Evolutionary conservation across 2,329 filamentous ascomycete species (phyloP).

Genomic region (Monilinia fructicola): DNA sequence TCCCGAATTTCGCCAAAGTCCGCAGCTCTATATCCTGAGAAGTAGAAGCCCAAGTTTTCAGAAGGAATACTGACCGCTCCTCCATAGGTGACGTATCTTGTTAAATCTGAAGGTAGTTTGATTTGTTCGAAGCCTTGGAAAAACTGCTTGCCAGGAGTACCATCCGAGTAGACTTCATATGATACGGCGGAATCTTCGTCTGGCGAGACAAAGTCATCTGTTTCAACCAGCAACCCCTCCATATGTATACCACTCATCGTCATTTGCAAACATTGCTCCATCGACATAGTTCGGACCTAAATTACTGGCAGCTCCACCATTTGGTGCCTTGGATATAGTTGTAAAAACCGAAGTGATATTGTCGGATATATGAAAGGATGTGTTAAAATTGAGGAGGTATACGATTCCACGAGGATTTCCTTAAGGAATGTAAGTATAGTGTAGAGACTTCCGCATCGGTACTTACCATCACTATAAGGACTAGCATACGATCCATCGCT

Average conservation of each 20-base stretch:
- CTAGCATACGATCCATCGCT: conserved; percentile 45
- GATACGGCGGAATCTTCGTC: conserved; percentile 46
- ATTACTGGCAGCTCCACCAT: conserved; percentile 50
- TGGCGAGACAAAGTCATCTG: conserved; percentile 44
- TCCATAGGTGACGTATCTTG: conserved; percentile 63
- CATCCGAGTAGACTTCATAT: conserved; percentile 57
- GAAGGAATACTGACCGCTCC: conserved; percentile 64
- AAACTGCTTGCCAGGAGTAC: conserved; percentile 41
- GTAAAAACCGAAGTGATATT: conserved; percentile 56
- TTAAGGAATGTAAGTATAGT: conserved; percentile 37
- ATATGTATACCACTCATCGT: conserved; percentile 62
- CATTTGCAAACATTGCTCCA: conserved; percentile 64
- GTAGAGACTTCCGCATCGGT: not conserved
- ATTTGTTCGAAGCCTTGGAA: not conserved
- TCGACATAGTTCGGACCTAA: conserved; percentile 58
- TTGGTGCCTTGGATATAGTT: conserved; percentile 49
- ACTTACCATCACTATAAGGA: conserved; percentile 45
- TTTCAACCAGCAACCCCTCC: conserved; percentile 55
- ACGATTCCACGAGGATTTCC: conserved; percentile 54
- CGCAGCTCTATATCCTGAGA: conserved; percentile 59
- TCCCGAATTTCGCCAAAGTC: conserved; percentile 51
- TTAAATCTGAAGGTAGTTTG: conserved; percentile 48
- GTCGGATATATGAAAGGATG: conserved; percentile 51
- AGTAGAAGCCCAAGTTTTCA: conserved; percentile 71
- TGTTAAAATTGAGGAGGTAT: conserved; percentile 58